Evolutionary conservation across 805 yeast species (phyloP).

Genomic region (Candida lessepsii): DNA sequence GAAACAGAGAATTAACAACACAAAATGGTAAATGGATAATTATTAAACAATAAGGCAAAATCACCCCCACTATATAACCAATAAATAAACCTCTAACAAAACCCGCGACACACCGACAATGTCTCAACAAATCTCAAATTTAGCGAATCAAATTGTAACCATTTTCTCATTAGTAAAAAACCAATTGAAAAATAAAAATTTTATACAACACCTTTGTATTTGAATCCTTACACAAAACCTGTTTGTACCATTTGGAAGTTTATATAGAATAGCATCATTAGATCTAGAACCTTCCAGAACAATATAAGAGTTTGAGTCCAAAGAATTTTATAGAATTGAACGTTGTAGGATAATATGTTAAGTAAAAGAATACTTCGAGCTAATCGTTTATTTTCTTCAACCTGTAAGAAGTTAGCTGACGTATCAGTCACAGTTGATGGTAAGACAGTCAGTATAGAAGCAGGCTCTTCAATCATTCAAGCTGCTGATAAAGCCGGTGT

Average conservation of each 20-base stretch:
- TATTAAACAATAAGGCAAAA: no score
- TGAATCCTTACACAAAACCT: no score
- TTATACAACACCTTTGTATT: background rate
- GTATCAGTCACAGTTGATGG: slow-evolving; percentile 67
- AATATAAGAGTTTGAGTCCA: no score
- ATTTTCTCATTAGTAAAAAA: slow-evolving; percentile 22
- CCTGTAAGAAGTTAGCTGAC: slow-evolving; percentile 42
- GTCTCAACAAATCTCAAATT: slow-evolving; percentile 2
- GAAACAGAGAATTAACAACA: no score
- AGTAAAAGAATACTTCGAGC: slow-evolving; percentile 22
- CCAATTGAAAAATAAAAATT: slow-evolving; percentile 7
- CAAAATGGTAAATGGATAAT: no score
- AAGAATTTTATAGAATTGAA: background rate
- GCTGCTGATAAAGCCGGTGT: slow-evolving; percentile 93
- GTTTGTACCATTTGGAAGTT: no score
- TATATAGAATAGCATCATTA: no score
- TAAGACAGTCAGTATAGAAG: slow-evolving; percentile 71
- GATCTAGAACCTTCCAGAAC: no score
- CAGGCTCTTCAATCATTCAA: slow-evolving; percentile 84
- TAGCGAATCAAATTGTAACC: slow-evolving; percentile 29
- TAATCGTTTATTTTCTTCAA: slow-evolving; percentile 20
- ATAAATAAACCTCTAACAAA: no score
- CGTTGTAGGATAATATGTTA: slow-evolving; percentile 14
- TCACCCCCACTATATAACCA: no score
- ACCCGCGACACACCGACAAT: slow-evolving; percentile 2